phyloP scores from a whole-genome alignment of 768 basidiomycete species.

The Lenzites betulinus region DNA sequence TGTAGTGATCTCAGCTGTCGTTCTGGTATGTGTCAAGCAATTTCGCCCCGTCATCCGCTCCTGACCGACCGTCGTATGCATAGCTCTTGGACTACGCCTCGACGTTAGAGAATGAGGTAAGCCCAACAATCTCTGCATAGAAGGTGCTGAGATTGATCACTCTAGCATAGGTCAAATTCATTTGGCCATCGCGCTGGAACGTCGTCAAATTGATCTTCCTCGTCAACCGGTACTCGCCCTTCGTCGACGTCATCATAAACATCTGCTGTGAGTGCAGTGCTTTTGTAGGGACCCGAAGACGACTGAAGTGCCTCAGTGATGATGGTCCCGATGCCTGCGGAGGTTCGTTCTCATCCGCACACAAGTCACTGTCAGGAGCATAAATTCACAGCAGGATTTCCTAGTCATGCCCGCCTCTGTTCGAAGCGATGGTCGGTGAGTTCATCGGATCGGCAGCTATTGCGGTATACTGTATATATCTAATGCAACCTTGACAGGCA shows the following conservation, averaged over 20 bases:
- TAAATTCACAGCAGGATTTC: too few species aligned
- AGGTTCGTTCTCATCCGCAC: too few species aligned
- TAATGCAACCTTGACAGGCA: neutral
- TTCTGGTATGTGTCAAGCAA: neutral
- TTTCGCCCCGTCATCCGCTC: too few species aligned
- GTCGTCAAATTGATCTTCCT: slow-evolving; percentile 1
- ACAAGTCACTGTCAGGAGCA: too few species aligned
- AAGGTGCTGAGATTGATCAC: too few species aligned
- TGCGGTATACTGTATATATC: neutral
- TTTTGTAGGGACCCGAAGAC: neutral
- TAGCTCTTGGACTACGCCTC: neutral
- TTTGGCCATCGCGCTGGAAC: slow-evolving; percentile 10
- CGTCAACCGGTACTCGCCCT: slow-evolving; percentile 7
- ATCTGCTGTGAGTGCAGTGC: neutral
- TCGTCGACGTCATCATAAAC: neutral
- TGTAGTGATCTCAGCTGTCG: neutral
- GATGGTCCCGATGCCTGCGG: neutral
- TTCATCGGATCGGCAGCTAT: neutral
- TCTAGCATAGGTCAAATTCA: slow-evolving; percentile 1
- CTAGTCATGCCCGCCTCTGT: too few species aligned
- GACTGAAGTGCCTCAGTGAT: neutral
- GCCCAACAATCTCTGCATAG: neutral
- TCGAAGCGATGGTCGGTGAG: too few species aligned
- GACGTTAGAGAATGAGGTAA: neutral
- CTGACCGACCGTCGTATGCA: neutral